A percentile compares a stretch with the other conserved stretches of the same genome.
Conservation (phyloP, 352 stramenopile species). For the Phytopythium kandeliae region DNA sequence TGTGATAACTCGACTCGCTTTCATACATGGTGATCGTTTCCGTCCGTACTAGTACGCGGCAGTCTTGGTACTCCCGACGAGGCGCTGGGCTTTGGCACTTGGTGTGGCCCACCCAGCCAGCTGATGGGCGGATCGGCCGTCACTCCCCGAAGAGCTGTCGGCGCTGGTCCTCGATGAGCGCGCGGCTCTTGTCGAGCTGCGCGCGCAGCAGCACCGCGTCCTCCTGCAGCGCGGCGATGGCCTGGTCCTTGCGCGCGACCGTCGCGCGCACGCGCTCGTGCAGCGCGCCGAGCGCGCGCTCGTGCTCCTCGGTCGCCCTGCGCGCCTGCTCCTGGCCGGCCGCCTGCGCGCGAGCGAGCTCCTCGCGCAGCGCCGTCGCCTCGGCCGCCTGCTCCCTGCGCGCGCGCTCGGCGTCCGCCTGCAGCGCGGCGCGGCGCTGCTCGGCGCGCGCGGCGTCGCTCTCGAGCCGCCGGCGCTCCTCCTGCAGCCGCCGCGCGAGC, state of each 20-base stretch:
- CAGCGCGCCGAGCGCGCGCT: conserved; percentile 48
- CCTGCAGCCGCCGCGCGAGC: conserved; percentile 45
- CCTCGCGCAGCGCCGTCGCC: conserved; percentile 36
- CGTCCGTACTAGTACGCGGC: too few species aligned
- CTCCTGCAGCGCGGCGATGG: conserved; percentile 57
- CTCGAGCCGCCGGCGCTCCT: conserved; percentile 55
- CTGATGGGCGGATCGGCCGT: too few species aligned
- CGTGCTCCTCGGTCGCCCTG: conserved; percentile 41
- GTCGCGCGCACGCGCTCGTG: conserved; percentile 69
- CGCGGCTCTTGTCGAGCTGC: conserved; percentile 68
- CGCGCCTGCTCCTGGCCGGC: conserved; percentile 36
- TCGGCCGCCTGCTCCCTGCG: conserved; percentile 43
- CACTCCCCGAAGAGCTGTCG: conserved; percentile 51
- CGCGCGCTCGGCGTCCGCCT: conserved; percentile 31
- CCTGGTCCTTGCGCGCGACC: conserved; percentile 60
- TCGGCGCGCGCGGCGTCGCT: conserved; percentile 31
- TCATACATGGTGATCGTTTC: too few species aligned
- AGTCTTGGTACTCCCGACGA: too few species aligned
- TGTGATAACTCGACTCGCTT: conserved; percentile 22
- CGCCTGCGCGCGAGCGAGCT: conserved; percentile 29
- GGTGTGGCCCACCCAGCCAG: too few species aligned
- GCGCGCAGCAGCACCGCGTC: conserved; percentile 67
- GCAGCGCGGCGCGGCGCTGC: conserved; percentile 30
- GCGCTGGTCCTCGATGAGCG: conserved; percentile 70
- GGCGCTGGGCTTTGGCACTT: too few species aligned